Evolutionary conservation across 2,329 filamentous ascomycete genomes (phyloP), one percentile per base, ranked within the genome.

Genomic region (Cadophora sp.): DNA sequence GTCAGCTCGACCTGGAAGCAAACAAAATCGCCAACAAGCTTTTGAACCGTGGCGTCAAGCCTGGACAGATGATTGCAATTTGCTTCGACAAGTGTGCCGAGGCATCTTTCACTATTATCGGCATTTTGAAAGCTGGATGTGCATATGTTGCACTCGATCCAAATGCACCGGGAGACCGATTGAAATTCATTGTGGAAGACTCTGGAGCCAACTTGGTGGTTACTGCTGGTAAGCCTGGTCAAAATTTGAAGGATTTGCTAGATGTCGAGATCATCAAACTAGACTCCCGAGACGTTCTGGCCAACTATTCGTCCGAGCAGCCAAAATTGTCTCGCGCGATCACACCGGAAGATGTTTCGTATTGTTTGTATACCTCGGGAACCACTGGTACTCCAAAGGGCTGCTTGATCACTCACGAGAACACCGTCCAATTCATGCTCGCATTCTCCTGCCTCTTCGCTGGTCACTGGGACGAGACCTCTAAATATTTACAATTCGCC

Each of bases 401-500:
- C 1, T 97, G 94, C 73, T 88, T 96, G 68, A 89, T 97, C 58
- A 97, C 92, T 0, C 94, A 97, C 75, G 89, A 93, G 62, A 97
- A 97, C 77, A 88, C 92, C 0, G 91, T 97, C 0, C 94, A 97
- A 77, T 93, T 93, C 29, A 93, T 97, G 88, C 86, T 95, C 64
- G 89, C 94, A 0, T 97, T 97, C 77, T 90, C 93, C 74, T 83
- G 89, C 34, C 84, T 97, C 0, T 97, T 97, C 76, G 79, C 80
- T 5, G 88, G 86, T 0, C 91, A 93, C 74, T 97, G 93, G 92
- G 85, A 91, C 50, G 75, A 83, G 0, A 77, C 86, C 0, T 97
- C 94, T 0, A 88, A 91, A 67, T 97, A 93, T 91, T 83, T 97
- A 0, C 95, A 97, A 76, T 97, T 97, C 76, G 95, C 95, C 1